phyloP scores from a whole-genome alignment of 2,329 filamentous ascomycete species.

The Aspergillus sp. region DNA sequence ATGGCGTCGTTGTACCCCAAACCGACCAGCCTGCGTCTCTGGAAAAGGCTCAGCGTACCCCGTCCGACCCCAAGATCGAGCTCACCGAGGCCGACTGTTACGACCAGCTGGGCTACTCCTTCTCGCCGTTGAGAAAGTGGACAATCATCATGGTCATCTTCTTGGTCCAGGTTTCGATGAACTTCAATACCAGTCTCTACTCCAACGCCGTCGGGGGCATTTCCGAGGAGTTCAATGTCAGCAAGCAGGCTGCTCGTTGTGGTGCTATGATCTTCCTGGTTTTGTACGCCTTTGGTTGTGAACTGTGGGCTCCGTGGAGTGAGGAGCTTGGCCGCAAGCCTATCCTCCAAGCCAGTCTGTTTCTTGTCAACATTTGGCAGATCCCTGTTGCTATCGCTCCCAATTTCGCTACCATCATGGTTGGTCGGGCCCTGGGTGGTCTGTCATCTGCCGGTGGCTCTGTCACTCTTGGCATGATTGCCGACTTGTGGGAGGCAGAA shows the following conservation, averaged over 20 bases:
- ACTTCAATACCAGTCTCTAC: conserved; percentile 70
- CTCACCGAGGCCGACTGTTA: conserved; percentile 56
- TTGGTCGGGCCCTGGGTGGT: conserved; percentile 63
- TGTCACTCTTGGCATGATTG: conserved; percentile 68
- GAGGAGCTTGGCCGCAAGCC: conserved; percentile 75
- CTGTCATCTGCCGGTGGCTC: conserved; percentile 66
- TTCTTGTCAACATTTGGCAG: conserved; percentile 72
- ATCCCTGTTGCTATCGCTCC: conserved; percentile 64
- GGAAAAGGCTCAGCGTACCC: conserved; percentile 20
- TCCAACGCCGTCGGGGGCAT: conserved; percentile 63
- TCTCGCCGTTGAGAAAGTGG: conserved; percentile 61
- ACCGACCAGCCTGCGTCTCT: conserved; percentile 5
- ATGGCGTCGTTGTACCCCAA: neutral
- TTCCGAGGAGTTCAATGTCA: conserved; percentile 60
- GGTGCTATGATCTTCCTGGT: conserved; percentile 75
- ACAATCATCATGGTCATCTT: conserved; percentile 66
- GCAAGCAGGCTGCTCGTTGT: conserved; percentile 60
- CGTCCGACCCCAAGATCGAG: conserved; percentile 21
- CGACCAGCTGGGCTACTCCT: conserved; percentile 58
- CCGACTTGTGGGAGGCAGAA: conserved; percentile 65
- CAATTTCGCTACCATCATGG: conserved; percentile 65
- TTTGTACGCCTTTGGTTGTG: conserved; percentile 76
- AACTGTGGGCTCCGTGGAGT: conserved; percentile 82
- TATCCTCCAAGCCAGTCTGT: conserved; percentile 64
- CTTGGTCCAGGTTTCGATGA: conserved; percentile 68